Base-by-base conservation (phyloP, 371 early-diverging fungal species). In the Nosema muscidifuracis region DNA sequence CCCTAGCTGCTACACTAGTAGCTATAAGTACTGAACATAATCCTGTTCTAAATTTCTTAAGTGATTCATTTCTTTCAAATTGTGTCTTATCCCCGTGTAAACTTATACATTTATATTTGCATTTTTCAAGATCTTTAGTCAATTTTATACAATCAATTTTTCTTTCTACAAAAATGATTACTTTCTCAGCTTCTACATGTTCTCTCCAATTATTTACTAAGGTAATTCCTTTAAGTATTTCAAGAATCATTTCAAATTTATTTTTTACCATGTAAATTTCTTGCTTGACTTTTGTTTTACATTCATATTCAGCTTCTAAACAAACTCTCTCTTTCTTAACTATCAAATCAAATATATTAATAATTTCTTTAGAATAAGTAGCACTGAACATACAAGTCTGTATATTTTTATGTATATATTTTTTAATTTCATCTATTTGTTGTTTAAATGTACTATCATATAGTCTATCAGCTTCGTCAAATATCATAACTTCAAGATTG, bases 381-480 rank as follows among this genome's bases (percentile, higher is more conserved):
- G 82, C 82, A 53, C 74, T 73, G 28, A 79, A 77, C 50, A 80
- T 63, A 26, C 69, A 65, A 47, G 67, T 58, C 42, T 71, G 73
- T 18, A 65, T 64, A 22, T 38, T 65, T 22, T 66, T 51, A 2
- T 63, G 24, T 24, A 68, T 44, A 56, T 57, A 71, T 16, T 26
- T 31, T 36, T 76, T 66, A 24, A 82, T 78, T 2, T 30, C 30
- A 33, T 50, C 91, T 65, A 97, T 91, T 70, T 93, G 94, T 9
- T 87, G 83, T 79, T 92, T 93, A 76, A 94, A 93, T 38, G 95
- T 94, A 90, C 91, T 89, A 80, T 97, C 95, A 72, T 96, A 89
- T 91, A 95, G 92, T 74, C 93, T 89, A 83, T 97, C 96, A 38
- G 94, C 95, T 85, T 98, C 99, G 81, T 98, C 99, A 89, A 96